Conservation (phyloP, 2,329 filamentous ascomycete genomes). For the Epicoccum sorghinum region DNA sequence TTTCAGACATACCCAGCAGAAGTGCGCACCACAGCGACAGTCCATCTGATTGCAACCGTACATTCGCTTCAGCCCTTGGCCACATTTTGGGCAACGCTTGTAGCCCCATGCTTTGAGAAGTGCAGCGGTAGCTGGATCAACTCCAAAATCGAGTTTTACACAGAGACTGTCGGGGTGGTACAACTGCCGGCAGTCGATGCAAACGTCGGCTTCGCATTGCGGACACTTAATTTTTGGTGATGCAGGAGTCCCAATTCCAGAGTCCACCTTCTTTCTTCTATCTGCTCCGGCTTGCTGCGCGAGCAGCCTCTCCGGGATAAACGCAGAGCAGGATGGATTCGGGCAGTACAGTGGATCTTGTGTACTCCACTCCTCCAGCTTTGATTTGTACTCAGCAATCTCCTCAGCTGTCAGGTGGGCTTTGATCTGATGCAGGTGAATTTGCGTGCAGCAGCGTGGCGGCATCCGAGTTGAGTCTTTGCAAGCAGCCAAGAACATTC, state of each 20-base stretch:
- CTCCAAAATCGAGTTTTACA: slow-evolving; percentile 36
- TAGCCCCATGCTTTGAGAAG: slow-evolving; percentile 54
- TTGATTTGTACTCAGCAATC: slow-evolving; percentile 46
- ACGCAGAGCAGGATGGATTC: slow-evolving; percentile 54
- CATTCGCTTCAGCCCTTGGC: slow-evolving; percentile 55
- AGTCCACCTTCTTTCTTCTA: slow-evolving; percentile 32
- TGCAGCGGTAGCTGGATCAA: slow-evolving; percentile 45
- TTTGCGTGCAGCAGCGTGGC: slow-evolving; percentile 52
- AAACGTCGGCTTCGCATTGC: slow-evolving; percentile 52
- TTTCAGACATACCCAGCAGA: slow-evolving; percentile 55
- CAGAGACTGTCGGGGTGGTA: slow-evolving; percentile 50
- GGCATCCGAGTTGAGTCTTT: slow-evolving; percentile 52
- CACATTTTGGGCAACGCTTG: slow-evolving; percentile 58
- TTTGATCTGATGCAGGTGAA: slow-evolving; percentile 51
- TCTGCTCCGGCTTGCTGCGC: slow-evolving; percentile 16
- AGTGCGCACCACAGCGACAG: slow-evolving; percentile 58
- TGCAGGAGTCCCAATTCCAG: slow-evolving; percentile 33
- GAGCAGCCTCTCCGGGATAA: slow-evolving; percentile 48
- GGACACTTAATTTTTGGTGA: slow-evolving; percentile 50
- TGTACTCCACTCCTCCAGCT: slow-evolving; percentile 57
- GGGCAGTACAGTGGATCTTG: slow-evolving; percentile 57
- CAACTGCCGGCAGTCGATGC: slow-evolving; percentile 51
- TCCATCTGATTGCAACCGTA: slow-evolving; percentile 57
- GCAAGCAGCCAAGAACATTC: slow-evolving; percentile 51
- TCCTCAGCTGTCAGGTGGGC: slow-evolving; percentile 46